phyloP scores from a whole-genome alignment of 768 basidiomycete species.

The Trametes cinnabarina region DNA sequence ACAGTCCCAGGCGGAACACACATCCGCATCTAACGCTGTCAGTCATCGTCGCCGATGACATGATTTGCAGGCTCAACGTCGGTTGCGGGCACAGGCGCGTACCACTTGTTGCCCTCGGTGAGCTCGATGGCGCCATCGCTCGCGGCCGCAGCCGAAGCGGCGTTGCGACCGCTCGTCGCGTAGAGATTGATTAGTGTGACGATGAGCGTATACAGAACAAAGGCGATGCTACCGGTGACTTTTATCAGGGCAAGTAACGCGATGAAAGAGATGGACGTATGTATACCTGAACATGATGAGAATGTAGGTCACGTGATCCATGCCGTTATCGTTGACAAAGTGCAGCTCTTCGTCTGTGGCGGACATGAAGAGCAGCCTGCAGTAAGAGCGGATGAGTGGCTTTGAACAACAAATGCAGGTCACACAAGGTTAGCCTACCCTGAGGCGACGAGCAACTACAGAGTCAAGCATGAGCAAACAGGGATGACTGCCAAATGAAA shows the following conservation, averaged over 20 bases:
- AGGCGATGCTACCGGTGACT: constrained; percentile 52
- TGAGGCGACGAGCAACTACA: constrained; percentile 68
- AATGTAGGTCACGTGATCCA: constrained; percentile 92
- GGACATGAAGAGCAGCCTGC: constrained; percentile 82
- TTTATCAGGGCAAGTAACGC: background rate
- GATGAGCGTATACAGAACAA: constrained; percentile 74
- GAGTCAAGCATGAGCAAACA: background rate
- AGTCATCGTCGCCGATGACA: constrained; percentile 49
- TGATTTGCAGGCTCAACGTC: constrained; percentile 32
- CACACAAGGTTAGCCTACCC: constrained; percentile 58
- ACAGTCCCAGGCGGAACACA: too few relatives aligned
- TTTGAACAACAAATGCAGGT: too few relatives aligned
- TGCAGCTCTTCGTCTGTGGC: constrained; percentile 89
- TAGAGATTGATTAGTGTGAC: constrained; percentile 71
- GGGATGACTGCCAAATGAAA: background rate
- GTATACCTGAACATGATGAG: constrained; percentile 78
- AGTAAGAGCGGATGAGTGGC: too few relatives aligned
- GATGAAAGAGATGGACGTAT: background rate
- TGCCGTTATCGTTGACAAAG: constrained; percentile 63
- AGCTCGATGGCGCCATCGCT: constrained; percentile 44
- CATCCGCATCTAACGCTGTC: background rate
- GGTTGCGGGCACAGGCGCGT: constrained; percentile 54
- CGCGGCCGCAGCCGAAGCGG: constrained; percentile 27
- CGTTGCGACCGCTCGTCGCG: constrained; percentile 58
- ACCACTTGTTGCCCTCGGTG: constrained; percentile 54